phyloP scores from a whole-genome alignment of 352 stramenopile species.

The Phytophthora pseudosyringae region DNA sequence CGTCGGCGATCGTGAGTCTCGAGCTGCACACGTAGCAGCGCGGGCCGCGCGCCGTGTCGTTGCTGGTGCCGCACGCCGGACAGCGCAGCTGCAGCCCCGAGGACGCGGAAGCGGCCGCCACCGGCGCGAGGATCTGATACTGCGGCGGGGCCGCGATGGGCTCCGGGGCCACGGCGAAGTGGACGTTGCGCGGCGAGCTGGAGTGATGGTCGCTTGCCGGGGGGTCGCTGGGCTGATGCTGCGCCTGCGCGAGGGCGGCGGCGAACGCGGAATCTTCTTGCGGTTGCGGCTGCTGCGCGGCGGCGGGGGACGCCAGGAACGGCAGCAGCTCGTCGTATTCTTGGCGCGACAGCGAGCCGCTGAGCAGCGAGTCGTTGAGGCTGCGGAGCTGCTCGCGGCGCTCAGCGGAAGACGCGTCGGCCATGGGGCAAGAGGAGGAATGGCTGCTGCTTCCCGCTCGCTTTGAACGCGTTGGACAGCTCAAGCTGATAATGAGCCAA shows the following conservation, averaged over 20 bases:
- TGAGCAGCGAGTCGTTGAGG: conserved; percentile 45
- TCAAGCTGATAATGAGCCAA: conserved; percentile 8
- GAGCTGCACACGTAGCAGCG: conserved; percentile 48
- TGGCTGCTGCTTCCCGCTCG: background rate
- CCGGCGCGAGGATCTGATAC: conserved; percentile 25
- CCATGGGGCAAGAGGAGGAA: conserved; percentile 22
- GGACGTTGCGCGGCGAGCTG: conserved; percentile 23
- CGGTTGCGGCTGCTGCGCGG: conserved; percentile 2
- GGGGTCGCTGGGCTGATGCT: conserved; percentile 6
- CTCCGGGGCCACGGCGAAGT: conserved; percentile 25
- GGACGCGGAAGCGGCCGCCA: background rate
- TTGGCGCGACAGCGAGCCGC: conserved; percentile 37
- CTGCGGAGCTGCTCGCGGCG: conserved; percentile 39
- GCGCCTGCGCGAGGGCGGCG: conserved; percentile 12
- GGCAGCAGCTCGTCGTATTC: conserved; percentile 52
- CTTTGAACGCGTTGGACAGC: conserved; percentile 27
- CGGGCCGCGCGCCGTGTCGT: conserved; percentile 33
- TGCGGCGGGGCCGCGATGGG: conserved; percentile 18
- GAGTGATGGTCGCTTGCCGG: conserved; percentile 9
- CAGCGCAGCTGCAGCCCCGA: conserved; percentile 44
- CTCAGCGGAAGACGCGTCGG: conserved; percentile 16
- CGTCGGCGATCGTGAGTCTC: conserved; percentile 23
- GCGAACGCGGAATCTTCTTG: conserved; percentile 16
- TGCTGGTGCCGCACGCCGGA: conserved; percentile 42
- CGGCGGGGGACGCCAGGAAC: conserved; percentile 35